Evolutionary conservation across 768 basidiomycete genomes (phyloP), one percentile per base, ranked within the genome.

Genomic region (Lentinula aciculospora): DNA sequence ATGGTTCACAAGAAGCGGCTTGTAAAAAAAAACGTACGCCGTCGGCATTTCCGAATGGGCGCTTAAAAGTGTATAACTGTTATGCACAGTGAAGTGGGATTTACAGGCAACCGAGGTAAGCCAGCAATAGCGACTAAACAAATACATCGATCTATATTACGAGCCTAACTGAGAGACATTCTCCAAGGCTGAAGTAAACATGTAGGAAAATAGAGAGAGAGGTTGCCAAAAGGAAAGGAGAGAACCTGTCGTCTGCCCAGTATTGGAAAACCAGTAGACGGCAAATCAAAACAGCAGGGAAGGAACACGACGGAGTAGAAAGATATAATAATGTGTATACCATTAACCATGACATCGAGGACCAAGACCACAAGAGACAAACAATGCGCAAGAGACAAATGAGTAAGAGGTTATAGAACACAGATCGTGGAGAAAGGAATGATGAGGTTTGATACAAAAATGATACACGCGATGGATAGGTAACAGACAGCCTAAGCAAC

Each of bases 131-230:
- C 15, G 27, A 31, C 28, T 29, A 48, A 48, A 48, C 46, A 48
- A 31, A 48, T 48, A 48, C 46, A 48, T 31, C 46, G 10, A 28
- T 48, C 46, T 48, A 48, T 28, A 48, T 48, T 48, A 48, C 46
- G 46, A 48, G 27, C 27, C 44, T 46, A 46, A 21, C 6, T 7
- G 27, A 27, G 40, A 23, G 15, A 17, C n/a, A n/a, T 23, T 15
- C 46, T 48, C 12, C n/a, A 48, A 31, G 46, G 25, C 25, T 48
- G 29, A 28, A 31, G 19, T 46, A 31, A 8, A 31, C 3, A 29
- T 29, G 29, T 23, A 13, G 32, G 13, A 34, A 12, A 9, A 44
- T 7, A 8, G 21, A 44, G 23, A 44, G 37, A 5, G 42, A 1
- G 42, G 42, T 44, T 44, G 42, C 27, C 27, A 28, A 28, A 45